These are phyloP conservation scores for Extremus antarcticus DNA, from an alignment of 495 filamentous ascomycete species.

Conservation along the genomic window DNA sequence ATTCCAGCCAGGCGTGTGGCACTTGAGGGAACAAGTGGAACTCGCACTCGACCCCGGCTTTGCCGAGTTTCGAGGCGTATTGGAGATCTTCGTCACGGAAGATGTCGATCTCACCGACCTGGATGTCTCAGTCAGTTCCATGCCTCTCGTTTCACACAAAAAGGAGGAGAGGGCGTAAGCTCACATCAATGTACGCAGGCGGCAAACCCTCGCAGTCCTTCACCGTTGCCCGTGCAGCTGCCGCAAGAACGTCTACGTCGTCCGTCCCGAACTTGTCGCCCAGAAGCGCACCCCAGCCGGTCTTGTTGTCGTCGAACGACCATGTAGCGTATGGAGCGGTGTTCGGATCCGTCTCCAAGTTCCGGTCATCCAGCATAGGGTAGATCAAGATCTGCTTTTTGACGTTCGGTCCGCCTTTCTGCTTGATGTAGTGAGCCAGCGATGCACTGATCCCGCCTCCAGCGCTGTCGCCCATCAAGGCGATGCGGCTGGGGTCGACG, in stretches of 20 bases:
- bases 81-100: constrained; percentile 17
- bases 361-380: constrained; percentile 38
- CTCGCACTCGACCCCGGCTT: constrained; percentile 13
- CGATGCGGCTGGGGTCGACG: constrained; percentile 22
- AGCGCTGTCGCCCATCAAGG: constrained; percentile 23
- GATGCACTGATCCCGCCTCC: constrained; percentile 26
- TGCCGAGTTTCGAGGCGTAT: constrained; percentile 15
- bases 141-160: background rate
- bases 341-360: background rate
- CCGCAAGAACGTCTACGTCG: constrained; percentile 2
- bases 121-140: background rate
- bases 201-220: constrained; percentile 11
- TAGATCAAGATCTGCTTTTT: constrained; percentile 41
- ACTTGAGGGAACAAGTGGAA: constrained; percentile 11
- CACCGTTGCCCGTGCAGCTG: constrained; percentile 8
- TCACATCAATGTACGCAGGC: constrained; percentile 13
- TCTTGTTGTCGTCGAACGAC: constrained; percentile 4
- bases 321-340: constrained; percentile 14
- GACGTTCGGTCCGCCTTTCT: constrained; percentile 28
- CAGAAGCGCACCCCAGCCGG: constrained; percentile 15
- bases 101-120: constrained; percentile 15
- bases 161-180: background rate
- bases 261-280: constrained; percentile 3
- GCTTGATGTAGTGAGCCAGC: constrained; percentile 19
- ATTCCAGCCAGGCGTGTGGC: constrained; percentile 12